Conservation (phyloP, 208 protist species). For the Phytomonas serpens region DNA sequence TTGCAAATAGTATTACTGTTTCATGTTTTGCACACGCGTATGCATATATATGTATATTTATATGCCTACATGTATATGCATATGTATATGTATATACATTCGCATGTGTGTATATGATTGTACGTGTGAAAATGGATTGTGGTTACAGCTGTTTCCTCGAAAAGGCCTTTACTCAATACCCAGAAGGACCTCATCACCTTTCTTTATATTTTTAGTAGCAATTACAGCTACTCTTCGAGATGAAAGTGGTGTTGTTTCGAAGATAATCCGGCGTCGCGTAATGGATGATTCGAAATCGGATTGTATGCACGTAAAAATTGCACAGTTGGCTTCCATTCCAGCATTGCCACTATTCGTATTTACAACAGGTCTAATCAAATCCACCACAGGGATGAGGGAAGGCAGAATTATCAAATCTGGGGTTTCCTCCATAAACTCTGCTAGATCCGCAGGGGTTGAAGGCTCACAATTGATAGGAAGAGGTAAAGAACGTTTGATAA, state of each 20-base stretch:
- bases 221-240: conserved; percentile 62
- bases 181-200: conserved; percentile 60
- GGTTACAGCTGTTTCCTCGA: not conserved
- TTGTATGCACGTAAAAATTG: conserved; percentile 65
- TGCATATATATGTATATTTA: conserved; percentile 5
- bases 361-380: conserved; percentile 37
- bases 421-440: conserved; percentile 39
- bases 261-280: conserved; percentile 43
- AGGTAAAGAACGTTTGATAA: conserved; percentile 53
- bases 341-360: not conserved
- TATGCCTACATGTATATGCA: conserved; percentile 1
- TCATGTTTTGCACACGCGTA: not conserved
- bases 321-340: conserved; percentile 33
- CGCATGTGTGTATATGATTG: conserved; percentile 4
- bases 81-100: conserved; percentile 1
- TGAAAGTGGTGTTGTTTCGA: conserved; percentile 42
- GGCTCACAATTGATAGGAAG: conserved; percentile 60
- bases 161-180: conserved; percentile 26
- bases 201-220: conserved; percentile 47
- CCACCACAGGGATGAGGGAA: conserved; percentile 70
- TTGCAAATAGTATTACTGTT: not conserved
- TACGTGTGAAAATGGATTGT: not conserved
- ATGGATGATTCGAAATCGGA: conserved; percentile 55
- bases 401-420: conserved; percentile 51
- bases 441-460: conserved; percentile 60